Evolutionary conservation across 441 rosid species (phyloP), one percentile per base, ranked within the genome.

Genomic region (Gossypium schwendimanii): DNA sequence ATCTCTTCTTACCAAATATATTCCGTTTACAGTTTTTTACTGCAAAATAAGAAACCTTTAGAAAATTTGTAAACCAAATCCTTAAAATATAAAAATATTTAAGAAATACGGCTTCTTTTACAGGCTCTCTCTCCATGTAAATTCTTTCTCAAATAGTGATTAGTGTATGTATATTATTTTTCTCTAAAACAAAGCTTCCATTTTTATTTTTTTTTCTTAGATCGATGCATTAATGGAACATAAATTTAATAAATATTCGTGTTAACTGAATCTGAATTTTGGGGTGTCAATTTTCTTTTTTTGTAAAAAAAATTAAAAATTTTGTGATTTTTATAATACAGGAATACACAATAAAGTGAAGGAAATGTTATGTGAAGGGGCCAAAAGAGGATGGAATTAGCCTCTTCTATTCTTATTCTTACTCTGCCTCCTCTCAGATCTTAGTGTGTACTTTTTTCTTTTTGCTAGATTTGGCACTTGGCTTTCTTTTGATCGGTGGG

Each of bases 361-460:
- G 26, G 39, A 67, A 44, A 49, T 45, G 45, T 41, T 57, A 54
- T 33, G 31, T 73, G 55, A 28, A 69, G 66, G 75, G 76, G 80
- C 77, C 72, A 53, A 76, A 49, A 67, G 82, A 76, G 82, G 70
- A 79, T 78, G 80, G 75, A 75, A 78, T 75, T 80, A 84, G 78
- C 82, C 77, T 81, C 69, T 76, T 81, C 71, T 75, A 63, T 72
- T 81, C 84, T 73, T 78, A 73, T 73, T 82, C 80, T 71, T 78
- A 83, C 78, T 82, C 69, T 74, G 70, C 55, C 75, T 76, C 76
- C 75, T 81, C 76, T 80, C 87, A 85, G 90, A 87, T 87, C 88
- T 85, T 85, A 82, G 82, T 57, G 28, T 57, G 1, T 45, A 45
- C 12, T 45, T 45, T 44, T 44, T 57, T 57, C 4, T 65, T 73